Base-by-base conservation (phyloP, 78 protist genomes). In the Dictyostelium capitatum region DNA sequence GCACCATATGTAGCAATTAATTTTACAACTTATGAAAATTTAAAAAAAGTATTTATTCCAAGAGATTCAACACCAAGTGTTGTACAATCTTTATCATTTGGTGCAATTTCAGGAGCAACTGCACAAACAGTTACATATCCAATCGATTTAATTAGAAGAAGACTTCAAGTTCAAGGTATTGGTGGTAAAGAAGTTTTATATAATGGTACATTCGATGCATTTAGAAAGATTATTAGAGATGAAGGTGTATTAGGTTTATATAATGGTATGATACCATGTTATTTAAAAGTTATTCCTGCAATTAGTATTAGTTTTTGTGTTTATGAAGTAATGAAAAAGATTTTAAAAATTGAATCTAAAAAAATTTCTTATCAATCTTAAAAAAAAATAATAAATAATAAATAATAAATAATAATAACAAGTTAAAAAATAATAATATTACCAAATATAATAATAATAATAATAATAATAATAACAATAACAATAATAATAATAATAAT, bases 1-100 rank as follows among this genome's bases (percentile, higher is more conserved):
- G 92, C 93, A 15, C 98, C 98, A 6, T 97, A 97, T 70, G 97
- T 96, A 25, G 98, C 97, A 28, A 72, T 97, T 62, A 95, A 97
- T 80, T 97, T 97, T 53, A 90, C 96, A 25, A 83, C 95, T 25
- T 97, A 97, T 79, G 98, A 96, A 70, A 46, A 89, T 28, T 53
- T 97, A 19, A 94, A 94, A 59, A 50, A 23, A 19, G 43, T 47
- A n/a, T 69, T 94, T 23, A 67, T 65, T 23, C 47, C 65, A 51
- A 56, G 80, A 17, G 73, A 75, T 37, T 14, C 37, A 32, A 7
- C 73, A 20, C 80, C 83, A n/a, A 20, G 91, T 37, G 82, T 77
- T 1, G n/a, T 28, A 17, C 47, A 78, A 5, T 32, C 75, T 53
- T 69, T 97, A 25, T 4, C 30, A 17, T 89, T 75, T 46, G 98